These are phyloP conservation scores for Plasmodium fragile DNA, from an alignment of 169 alveolate genomes.

Conservation along the genomic window DNA sequence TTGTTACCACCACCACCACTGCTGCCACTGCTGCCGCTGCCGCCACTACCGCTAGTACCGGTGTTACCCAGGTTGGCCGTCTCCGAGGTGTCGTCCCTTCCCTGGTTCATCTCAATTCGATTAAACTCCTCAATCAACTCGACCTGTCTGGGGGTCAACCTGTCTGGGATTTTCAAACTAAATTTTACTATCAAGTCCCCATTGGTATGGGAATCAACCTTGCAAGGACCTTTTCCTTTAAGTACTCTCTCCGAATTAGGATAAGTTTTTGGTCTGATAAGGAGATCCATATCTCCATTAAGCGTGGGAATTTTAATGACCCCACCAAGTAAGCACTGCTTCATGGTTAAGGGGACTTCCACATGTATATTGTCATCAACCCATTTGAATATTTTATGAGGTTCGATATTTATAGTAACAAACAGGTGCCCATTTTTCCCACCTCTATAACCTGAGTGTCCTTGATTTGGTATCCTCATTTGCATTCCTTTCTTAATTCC, in stretches of 20 bases:
- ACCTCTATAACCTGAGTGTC: conserved; percentile 89
- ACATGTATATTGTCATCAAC: conserved; percentile 91
- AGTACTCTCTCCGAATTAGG: conserved; percentile 86
- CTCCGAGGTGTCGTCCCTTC: background rate
- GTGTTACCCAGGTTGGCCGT: background rate
- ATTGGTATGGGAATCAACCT: conserved; percentile 83
- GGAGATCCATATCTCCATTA: conserved; percentile 84
- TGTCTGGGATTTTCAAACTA: conserved; percentile 82
- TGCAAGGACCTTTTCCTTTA: conserved; percentile 90
- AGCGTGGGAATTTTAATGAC: conserved; percentile 87
- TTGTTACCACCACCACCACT: background rate
- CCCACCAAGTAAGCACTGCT: conserved; percentile 91
- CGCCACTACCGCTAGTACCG: background rate
- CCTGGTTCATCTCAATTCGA: conserved; percentile 28
- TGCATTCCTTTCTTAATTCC: conserved; percentile 90
- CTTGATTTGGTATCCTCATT: conserved; percentile 89
- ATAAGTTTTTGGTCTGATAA: conserved; percentile 86
- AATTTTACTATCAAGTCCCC: conserved; percentile 89
- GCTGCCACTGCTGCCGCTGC: too few species aligned
- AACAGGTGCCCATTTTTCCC: conserved; percentile 91
- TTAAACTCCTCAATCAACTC: conserved; percentile 85
- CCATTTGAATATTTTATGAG: conserved; percentile 90
- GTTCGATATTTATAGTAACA: conserved; percentile 88
- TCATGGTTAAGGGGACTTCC: conserved; percentile 88
- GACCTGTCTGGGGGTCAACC: conserved; percentile 80